Conservation (phyloP, 139 green algal species). For the Nannochloris sp. region DNA sequence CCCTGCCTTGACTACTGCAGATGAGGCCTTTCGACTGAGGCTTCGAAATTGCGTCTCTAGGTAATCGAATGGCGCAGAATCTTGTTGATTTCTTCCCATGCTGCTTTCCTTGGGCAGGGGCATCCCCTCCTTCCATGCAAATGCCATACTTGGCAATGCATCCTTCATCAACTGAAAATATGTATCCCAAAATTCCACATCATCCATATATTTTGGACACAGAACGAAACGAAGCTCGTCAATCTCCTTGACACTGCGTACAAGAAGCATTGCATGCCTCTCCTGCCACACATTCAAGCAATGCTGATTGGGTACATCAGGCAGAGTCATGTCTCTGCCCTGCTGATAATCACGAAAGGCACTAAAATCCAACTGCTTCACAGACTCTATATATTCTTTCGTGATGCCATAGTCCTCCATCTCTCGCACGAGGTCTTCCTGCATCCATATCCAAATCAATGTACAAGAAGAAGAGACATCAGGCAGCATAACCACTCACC, state of each 20-base stretch:
- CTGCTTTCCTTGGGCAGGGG: conserved; percentile 10
- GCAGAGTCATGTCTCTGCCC: neutral
- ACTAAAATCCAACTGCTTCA: conserved; percentile 48
- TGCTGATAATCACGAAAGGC: conserved; percentile 23
- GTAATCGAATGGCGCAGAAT: conserved; percentile 7
- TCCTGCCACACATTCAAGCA: conserved; percentile 56
- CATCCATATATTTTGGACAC: conserved; percentile 67
- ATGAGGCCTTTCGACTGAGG: conserved; percentile 17
- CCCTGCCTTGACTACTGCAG: conserved; percentile 4
- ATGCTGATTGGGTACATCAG: neutral
- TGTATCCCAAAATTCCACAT: conserved; percentile 70
- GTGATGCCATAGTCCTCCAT: conserved; percentile 38
- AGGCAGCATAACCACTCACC: neutral
- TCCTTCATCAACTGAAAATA: conserved; percentile 57
- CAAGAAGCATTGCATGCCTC: conserved; percentile 55
- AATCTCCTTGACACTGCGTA: conserved; percentile 51
- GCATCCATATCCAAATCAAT: neutral
- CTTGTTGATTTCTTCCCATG: neutral
- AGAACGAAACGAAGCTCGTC: conserved; percentile 75
- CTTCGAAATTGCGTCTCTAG: conserved; percentile 19
- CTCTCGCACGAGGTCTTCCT: neutral
- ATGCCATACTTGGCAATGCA: conserved; percentile 28
- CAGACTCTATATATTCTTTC: conserved; percentile 26
- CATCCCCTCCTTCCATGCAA: conserved; percentile 10
- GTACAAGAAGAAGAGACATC: neutral